Evolutionary conservation across 2,329 filamentous ascomycete species (phyloP), one percentile per base, ranked within the genome.

Genomic region (Alternaria alternata): DNA sequence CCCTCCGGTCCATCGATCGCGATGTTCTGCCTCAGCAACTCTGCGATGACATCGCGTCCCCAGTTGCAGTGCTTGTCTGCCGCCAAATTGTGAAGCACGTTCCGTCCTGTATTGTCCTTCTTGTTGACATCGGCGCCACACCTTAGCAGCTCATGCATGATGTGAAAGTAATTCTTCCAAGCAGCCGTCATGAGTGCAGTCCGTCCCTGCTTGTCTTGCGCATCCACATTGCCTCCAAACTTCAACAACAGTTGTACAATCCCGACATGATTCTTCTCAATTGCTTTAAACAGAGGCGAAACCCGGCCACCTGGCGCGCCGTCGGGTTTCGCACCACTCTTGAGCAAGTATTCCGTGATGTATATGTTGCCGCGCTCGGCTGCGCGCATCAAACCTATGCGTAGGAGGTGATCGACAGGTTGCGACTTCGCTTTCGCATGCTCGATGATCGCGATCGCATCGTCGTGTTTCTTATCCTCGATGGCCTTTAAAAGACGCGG

Each of bases 51-150:
- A 59, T 82, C 78, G 30, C 81, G 73, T 1, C 79, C 81, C 82
- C 82, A 84, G 38, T 83, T 80, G 59, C 79, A 81, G 58, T 80
- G 76, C 58, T 82, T 78, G 57, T 79, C 77, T 24, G 76, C 77
- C 3, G 77, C 77, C 41, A 79, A 56, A 39, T 78, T 78, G 51
- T 79, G 73, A 42, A 79, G 62, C 6, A 78, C 69, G 54, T 77
- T 78, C 44, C 75, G 68, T 16, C 70, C 70, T 20, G 67, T 69
- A 14, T 71, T 71, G 58, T 78, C 78, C 43, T 72, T 72, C 36
- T 74, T 72, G 55, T 81, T 79, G n/a, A 79, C 72, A 54, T 79
- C 72, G 4, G 80, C 79, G 14, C 76, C 75, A 7, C 71, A 64
- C 12, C 76, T 66, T 5, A 81, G 41, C 14, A 82, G 67, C 47